phyloP scores from a whole-genome alignment of 257 asterid genomes.

The Plantago elongata region DNA sequence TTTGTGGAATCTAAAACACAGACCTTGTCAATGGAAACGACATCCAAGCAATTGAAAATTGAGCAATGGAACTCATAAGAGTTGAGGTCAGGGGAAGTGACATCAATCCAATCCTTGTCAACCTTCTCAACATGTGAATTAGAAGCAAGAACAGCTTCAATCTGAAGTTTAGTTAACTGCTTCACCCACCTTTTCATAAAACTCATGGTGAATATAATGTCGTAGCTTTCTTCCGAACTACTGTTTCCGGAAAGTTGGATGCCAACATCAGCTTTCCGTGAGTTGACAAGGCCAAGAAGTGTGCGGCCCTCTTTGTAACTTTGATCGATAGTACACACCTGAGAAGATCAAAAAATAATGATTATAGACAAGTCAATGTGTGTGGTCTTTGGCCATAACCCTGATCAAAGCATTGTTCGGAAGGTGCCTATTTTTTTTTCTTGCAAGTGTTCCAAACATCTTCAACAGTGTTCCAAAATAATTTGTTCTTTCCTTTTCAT shows the following conservation, averaged over 20 bases:
- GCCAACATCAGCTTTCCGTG: slow-evolving; percentile 56
- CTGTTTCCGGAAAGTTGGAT: slow-evolving; percentile 33
- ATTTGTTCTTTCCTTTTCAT: neutral
- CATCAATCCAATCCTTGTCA: slow-evolving; percentile 67
- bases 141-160: slow-evolving; percentile 42
- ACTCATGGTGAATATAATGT: slow-evolving; percentile 53
- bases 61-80: slow-evolving; percentile 71
- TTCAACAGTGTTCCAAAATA: neutral
- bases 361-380: slow-evolving; percentile 1
- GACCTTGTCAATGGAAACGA: slow-evolving; percentile 40
- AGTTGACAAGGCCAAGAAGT: slow-evolving; percentile 59
- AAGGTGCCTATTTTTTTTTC: too few relatives aligned
- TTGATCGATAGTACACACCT: slow-evolving; percentile 43
- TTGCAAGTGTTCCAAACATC: too few relatives aligned
- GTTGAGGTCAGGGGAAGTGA: slow-evolving; percentile 52
- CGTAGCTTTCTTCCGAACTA: slow-evolving; percentile 32
- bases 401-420: neutral
- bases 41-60: slow-evolving; percentile 53
- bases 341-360: slow-evolving; percentile 14
- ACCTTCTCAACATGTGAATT: slow-evolving; percentile 49
- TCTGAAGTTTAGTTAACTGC: slow-evolving; percentile 44
- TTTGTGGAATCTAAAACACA: slow-evolving; percentile 46
- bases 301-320: slow-evolving; percentile 23
- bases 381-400: neutral
- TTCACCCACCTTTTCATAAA: slow-evolving; percentile 55